Conservation (phyloP, 2,329 filamentous ascomycete species). For the Colletotrichum somersetense region DNA sequence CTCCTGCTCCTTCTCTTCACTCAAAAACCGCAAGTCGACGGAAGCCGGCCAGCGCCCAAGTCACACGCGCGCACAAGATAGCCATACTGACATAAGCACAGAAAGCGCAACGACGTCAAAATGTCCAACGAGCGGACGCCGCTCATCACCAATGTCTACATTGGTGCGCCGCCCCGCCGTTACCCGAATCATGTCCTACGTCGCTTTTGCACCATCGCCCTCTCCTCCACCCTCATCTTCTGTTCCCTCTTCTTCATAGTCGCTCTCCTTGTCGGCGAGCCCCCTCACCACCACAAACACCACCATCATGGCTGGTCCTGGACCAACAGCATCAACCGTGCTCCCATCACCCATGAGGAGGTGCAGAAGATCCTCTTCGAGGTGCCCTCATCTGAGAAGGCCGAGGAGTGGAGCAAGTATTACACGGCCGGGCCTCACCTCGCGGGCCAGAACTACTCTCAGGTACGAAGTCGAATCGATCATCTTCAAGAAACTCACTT, state of each 20-base stretch:
- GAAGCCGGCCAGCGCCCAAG: neutral
- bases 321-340: conserved; percentile 45
- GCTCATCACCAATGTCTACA: conserved; percentile 72
- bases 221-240: conserved; percentile 66
- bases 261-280: conserved; percentile 55
- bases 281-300: conserved; percentile 53
- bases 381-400: conserved; percentile 68
- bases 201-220: conserved; percentile 74
- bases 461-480: conserved; percentile 55
- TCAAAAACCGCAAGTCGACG: neutral
- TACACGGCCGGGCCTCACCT: conserved; percentile 83
- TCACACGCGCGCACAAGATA: neutral
- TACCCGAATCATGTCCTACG: conserved; percentile 72
- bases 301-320: conserved; percentile 48
- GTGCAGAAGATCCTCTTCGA: conserved; percentile 69
- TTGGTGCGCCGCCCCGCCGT: conserved; percentile 65
- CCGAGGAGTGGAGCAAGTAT: conserved; percentile 80
- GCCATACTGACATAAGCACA: conserved; percentile 24
- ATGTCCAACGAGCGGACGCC: conserved; percentile 72
- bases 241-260: conserved; percentile 64
- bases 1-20: conserved; percentile 1
- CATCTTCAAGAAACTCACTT: conserved; percentile 23
- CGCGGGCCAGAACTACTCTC: conserved; percentile 81
- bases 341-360: conserved; percentile 59
- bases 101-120: conserved; percentile 44